Conservation (phyloP, 2,329 filamentous ascomycete genomes). For the Fragosphaeria purpurea region DNA sequence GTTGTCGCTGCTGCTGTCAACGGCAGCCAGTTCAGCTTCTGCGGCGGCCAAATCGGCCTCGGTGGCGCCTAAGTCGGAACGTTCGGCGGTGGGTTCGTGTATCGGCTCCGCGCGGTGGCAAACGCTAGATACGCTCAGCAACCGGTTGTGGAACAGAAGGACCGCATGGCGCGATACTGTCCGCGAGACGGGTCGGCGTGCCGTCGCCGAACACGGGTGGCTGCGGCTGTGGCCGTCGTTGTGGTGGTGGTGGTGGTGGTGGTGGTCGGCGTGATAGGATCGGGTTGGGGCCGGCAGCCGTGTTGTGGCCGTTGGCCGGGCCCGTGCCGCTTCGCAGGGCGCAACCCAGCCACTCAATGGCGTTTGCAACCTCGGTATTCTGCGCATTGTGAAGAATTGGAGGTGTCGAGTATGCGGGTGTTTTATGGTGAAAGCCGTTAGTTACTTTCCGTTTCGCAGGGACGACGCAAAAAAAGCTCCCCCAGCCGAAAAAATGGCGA, state of each 20-base stretch:
- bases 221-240: too few species aligned
- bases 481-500: too few species aligned
- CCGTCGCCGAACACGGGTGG: too few species aligned
- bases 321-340: not conserved
- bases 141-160: not conserved
- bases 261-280: not conserved
- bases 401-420: not conserved
- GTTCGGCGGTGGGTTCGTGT: too few species aligned
- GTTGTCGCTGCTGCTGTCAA: conserved; percentile 2
- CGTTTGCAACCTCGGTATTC: conserved; percentile 28
- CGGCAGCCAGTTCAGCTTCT: conserved; percentile 2
- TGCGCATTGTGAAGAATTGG: conserved; percentile 25
- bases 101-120: not conserved
- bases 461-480: too few species aligned
- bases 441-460: too few species aligned
- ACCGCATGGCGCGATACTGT: too few species aligned
- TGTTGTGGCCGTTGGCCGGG: not conserved
- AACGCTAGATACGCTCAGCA: conserved; percentile 1
- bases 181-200: too few species aligned
- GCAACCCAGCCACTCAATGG: conserved; percentile 1
- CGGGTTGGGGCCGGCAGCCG: too few species aligned
- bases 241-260: not conserved
- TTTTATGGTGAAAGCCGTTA: too few species aligned
- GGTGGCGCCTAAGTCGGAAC: too few species aligned
- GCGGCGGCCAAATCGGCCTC: not conserved